These are phyloP conservation scores for Yarrowia yakushimensis DNA, from an alignment of 805 yeast species.

Conservation along the genomic window DNA sequence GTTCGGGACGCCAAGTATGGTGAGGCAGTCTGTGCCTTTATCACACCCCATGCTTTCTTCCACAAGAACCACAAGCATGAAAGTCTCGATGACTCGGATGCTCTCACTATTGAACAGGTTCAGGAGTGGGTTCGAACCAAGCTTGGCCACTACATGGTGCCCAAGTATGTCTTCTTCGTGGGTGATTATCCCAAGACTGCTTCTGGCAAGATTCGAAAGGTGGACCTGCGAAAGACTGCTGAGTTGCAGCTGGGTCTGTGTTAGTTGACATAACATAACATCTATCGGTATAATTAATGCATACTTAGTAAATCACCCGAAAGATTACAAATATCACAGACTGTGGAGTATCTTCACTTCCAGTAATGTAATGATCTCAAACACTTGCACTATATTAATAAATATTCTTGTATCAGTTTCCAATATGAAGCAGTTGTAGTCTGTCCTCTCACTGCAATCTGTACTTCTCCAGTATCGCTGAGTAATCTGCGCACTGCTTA, in stretches of 20 bases:
- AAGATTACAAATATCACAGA: too few species aligned
- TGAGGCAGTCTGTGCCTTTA: constrained; percentile 34
- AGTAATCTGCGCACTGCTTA: background rate
- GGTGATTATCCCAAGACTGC: constrained; percentile 37
- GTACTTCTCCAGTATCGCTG: background rate
- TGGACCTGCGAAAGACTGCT: constrained; percentile 33
- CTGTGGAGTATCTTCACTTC: too few species aligned
- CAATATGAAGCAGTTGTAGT: too few species aligned
- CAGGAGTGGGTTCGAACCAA: constrained; percentile 30
- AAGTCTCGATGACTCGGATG: constrained; percentile 23
- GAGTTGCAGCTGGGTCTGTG: constrained; percentile 12
- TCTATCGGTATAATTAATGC: too few species aligned
- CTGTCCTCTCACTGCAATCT: too few species aligned
- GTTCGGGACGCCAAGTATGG: constrained; percentile 36
- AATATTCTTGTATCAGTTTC: too few species aligned
- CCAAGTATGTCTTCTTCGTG: constrained; percentile 32
- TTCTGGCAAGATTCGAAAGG: constrained; percentile 36
- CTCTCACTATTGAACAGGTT: constrained; percentile 27
- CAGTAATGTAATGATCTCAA: too few species aligned
- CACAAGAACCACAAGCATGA: constrained; percentile 25
- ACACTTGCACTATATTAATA: too few species aligned
- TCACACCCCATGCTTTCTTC: constrained; percentile 28
- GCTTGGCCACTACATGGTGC: constrained; percentile 36
- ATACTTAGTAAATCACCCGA: too few species aligned
- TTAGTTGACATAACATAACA: too few species aligned